A percentile compares a stretch with the other conserved stretches of the same genome.
These are phyloP conservation scores for Chamaenerion angustifolium DNA, from an alignment of 345 rosid genomes.

Conservation along the genomic window DNA sequence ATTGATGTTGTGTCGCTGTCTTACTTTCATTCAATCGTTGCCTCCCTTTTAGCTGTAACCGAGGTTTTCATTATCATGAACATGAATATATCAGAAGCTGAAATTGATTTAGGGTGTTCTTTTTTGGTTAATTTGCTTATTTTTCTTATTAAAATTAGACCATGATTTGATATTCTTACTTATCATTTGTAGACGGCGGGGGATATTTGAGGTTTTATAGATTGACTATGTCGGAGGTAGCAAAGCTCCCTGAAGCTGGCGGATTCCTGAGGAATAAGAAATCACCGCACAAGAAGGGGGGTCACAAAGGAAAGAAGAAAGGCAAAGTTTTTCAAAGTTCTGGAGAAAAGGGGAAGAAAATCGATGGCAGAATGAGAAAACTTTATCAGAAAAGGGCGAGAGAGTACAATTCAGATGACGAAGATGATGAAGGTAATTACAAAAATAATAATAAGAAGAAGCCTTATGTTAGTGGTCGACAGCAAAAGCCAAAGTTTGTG, in stretches of 20 bases:
- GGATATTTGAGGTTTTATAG: too few species aligned
- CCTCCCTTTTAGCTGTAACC: too few species aligned
- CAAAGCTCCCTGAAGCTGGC: constrained; percentile 13
- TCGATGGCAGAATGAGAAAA: constrained; percentile 37
- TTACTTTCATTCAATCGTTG: too few species aligned
- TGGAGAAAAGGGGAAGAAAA: constrained; percentile 34
- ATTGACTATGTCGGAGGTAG: constrained; percentile 27
- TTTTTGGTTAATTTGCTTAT: too few species aligned
- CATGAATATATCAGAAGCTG: too few species aligned
- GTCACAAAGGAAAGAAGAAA: constrained; percentile 27
- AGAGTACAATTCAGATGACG: constrained; percentile 76
- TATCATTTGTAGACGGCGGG: too few species aligned
- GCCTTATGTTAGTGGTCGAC: constrained; percentile 6
- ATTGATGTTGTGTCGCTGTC: too few species aligned
- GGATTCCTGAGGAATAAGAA: constrained; percentile 33
- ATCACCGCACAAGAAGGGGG: constrained; percentile 29
- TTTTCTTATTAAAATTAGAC: too few species aligned
- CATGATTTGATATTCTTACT: too few species aligned
- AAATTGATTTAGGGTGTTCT: too few species aligned
- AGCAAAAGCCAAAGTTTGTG: too few species aligned
- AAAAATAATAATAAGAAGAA: constrained; percentile 15
- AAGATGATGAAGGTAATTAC: constrained; percentile 15
- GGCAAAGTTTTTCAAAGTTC: constrained; percentile 19
- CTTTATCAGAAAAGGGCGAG: constrained; percentile 60
- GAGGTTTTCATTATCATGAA: too few species aligned